phyloP scores from a whole-genome alignment of 2,329 filamentous ascomycete genomes.

The Raffaelea albimanens region DNA sequence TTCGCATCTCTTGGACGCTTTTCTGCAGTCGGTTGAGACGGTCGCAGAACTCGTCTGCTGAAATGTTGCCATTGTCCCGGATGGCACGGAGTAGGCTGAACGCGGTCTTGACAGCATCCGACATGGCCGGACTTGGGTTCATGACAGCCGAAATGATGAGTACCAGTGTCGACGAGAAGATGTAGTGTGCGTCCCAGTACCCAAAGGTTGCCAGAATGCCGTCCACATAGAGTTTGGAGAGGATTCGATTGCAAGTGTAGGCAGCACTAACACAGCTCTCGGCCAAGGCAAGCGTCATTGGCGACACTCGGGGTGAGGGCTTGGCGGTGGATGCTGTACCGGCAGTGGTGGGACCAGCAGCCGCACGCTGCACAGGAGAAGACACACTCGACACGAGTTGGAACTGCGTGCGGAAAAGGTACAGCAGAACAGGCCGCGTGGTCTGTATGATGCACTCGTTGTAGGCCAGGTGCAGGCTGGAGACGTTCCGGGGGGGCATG shows the following conservation, averaged over 20 bases:
- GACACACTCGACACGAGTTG: constrained; percentile 5
- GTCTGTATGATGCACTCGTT: constrained; percentile 27
- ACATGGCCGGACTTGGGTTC: constrained; percentile 17
- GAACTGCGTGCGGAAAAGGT: constrained; percentile 18
- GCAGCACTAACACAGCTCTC: constrained; percentile 24
- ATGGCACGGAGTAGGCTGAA: constrained; percentile 20
- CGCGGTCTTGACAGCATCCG: constrained; percentile 19
- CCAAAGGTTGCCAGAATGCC: constrained; percentile 18
- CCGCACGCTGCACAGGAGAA: too few species aligned
- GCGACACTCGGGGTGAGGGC: constrained; percentile 14
- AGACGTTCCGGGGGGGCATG: background rate
- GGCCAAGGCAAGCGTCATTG: constrained; percentile 21
- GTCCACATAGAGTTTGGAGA: constrained; percentile 16
- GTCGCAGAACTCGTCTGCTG: constrained; percentile 20
- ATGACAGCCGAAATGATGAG: constrained; percentile 23
- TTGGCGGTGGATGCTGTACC: background rate
- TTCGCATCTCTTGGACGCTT: background rate
- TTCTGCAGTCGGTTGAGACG: constrained; percentile 15
- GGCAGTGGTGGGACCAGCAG: too few species aligned
- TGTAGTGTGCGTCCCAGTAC: constrained; percentile 24
- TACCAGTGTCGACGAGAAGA: constrained; percentile 22
- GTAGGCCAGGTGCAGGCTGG: background rate
- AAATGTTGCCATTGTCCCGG: constrained; percentile 20
- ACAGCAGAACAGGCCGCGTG: constrained; percentile 19
- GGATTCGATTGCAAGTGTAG: constrained; percentile 10